Base-by-base conservation (phyloP, 306 rosid species). In the Inga laurina region DNA sequence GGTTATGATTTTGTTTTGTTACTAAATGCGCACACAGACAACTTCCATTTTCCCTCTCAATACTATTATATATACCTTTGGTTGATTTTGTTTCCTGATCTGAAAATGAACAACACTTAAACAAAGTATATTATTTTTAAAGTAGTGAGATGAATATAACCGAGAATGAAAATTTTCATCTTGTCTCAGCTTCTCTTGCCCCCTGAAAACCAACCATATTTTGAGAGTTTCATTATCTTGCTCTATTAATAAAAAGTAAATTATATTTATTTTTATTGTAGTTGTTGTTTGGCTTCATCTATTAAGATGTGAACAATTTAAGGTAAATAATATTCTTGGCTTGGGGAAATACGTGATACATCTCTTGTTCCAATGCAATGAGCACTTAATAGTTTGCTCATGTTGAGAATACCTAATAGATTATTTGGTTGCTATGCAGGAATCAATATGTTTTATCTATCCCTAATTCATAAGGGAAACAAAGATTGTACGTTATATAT, bases 391-490 rank as follows among this genome's bases (percentile, higher is more conserved):
- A 72, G 22, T 35, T 15, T 27, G n/a, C 34, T 37, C 75, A 84
- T 87, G 81, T 67, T 67, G 73, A 67, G 70, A 67, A 83, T 59
- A 39, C 41, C 37, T 78, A 13, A 64, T 74, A 43, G 62, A 79
- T 61, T 70, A 74, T 84, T 79, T 64, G 75, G 75, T 79, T 75
- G 82, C 44, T 80, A 30, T 49, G 84, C 43, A 54, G 68, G 62
- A 69, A 19, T 67, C 24, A 27, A 10, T 72, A 67, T 61, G 66
- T 41, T 75, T 34, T 72, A 73, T 79, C n/a, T 66, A 45, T 65
- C 76, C 80, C 19, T 62, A n/a, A 72, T 76, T 82, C 66, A 72
- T 78, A 71, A 46, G 41, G 83, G 78, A 75, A 82, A 79, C 73
- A 79, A 76, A 54, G 62, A 43, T 62, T 79, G 72, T 49, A 59